phyloP scores from a whole-genome alignment of 495 filamentous ascomycete genomes.

The Penicillium nucicola region DNA sequence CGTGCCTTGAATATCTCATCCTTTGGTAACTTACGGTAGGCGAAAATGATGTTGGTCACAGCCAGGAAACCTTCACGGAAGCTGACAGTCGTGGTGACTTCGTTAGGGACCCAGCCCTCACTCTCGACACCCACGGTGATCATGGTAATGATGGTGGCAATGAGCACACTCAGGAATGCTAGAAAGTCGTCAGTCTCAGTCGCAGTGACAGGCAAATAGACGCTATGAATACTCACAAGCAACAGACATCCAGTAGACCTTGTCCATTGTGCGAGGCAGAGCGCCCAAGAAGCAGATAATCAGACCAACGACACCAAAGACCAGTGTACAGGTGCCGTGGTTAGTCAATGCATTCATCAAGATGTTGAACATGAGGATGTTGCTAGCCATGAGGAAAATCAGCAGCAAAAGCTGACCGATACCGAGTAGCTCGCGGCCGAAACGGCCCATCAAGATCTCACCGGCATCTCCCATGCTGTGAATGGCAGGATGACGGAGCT shows the following conservation, averaged over 20 bases:
- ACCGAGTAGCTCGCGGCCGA: slow-evolving; percentile 62
- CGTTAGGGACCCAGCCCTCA: slow-evolving; percentile 16
- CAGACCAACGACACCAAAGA: slow-evolving; percentile 63
- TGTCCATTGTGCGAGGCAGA: slow-evolving; percentile 62
- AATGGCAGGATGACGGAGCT: slow-evolving; percentile 44
- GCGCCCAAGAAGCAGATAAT: slow-evolving; percentile 60
- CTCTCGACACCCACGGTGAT: slow-evolving; percentile 53
- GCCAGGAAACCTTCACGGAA: slow-evolving; percentile 30
- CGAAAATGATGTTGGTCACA: slow-evolving; percentile 39
- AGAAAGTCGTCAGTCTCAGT: not conserved
- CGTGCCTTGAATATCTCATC: not conserved
- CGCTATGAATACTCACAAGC: slow-evolving; percentile 32
- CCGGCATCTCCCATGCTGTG: slow-evolving; percentile 70
- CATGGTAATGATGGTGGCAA: slow-evolving; percentile 69
- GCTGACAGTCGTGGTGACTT: slow-evolving; percentile 16
- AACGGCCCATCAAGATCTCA: slow-evolving; percentile 58
- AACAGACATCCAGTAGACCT: slow-evolving; percentile 58
- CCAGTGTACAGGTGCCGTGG: slow-evolving; percentile 63
- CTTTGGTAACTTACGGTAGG: slow-evolving; percentile 30
- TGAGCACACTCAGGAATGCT: slow-evolving; percentile 61
- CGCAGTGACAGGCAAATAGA: no score
- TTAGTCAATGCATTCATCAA: slow-evolving; percentile 63
- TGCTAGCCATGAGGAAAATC: slow-evolving; percentile 70
- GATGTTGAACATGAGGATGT: slow-evolving; percentile 65
- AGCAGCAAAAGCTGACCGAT: slow-evolving; percentile 62